A percentile compares a stretch with the other conserved stretches of the same genome.
Conservation (phyloP, 352 stramenopile species). For the Thraustochytrium striatum region DNA sequence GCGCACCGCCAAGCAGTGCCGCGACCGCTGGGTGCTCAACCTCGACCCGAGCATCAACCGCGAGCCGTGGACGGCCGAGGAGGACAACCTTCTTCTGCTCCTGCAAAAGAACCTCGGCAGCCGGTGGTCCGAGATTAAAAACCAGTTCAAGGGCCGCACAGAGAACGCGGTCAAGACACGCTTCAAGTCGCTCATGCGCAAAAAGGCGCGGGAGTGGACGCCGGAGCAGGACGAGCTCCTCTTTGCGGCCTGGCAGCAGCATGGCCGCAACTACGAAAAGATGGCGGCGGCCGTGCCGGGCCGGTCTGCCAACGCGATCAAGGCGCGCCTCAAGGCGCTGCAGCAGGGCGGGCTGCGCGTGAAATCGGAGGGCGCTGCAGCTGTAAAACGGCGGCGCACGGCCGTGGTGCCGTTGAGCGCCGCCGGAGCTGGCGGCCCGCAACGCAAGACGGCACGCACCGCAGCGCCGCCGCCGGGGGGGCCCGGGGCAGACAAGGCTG, state of each 20-base stretch:
- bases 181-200: constrained; percentile 69
- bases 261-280: constrained; percentile 62
- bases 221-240: constrained; percentile 79
- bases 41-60: constrained; percentile 79
- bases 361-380: too few relatives aligned
- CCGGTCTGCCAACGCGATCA: neutral
- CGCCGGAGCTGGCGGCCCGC: too few relatives aligned
- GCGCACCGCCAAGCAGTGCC: constrained; percentile 77
- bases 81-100: constrained; percentile 69
- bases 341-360: too few relatives aligned
- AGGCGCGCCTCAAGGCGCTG: neutral
- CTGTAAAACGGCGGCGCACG: too few relatives aligned
- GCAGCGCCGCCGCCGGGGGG: too few relatives aligned
- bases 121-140: constrained; percentile 72
- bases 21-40: constrained; percentile 81
- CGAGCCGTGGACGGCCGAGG: constrained; percentile 74
- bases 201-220: constrained; percentile 63
- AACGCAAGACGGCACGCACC: too few relatives aligned
- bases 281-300: neutral
- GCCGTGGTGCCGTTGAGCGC: too few relatives aligned
- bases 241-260: constrained; percentile 64
- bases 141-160: constrained; percentile 72
- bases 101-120: constrained; percentile 71
- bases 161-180: constrained; percentile 82
- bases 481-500: too few relatives aligned